Base-by-base conservation (phyloP, 805 yeast species). In the Blastobotrys parvus region DNA sequence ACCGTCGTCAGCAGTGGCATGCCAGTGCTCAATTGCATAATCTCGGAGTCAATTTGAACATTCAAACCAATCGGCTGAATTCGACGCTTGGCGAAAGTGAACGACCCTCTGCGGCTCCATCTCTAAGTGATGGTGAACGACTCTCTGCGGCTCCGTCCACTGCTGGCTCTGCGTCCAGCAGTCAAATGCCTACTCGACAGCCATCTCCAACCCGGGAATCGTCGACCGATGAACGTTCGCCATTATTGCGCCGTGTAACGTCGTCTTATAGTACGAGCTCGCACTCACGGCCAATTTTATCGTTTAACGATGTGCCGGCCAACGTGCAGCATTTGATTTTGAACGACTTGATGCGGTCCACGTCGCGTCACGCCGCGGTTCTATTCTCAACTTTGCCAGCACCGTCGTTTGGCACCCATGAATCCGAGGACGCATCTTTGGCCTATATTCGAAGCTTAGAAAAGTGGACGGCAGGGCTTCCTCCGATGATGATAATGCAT, bases 301-400 rank as follows among this genome's bases (percentile, higher is more conserved):
- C 83, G 1, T 89, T 89, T 62, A 83, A 87, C 58, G 92, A 85
- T 48, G 63, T 90, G n/a, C 95, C 97, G 0, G 92, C 95, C 6
- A 77, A 78, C 51, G 92, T 94, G 0, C 98, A 90, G 60, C 95
- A 89, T 58, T 60, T 90, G 41, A 82, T 92, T 39, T 66, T 92
- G 51, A 90, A 90, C 60, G 95, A 87, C 51, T 66, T 90, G 47
- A 89, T 90, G 95, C 64, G 64, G 38, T 67, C 67, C 18, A 61
- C 75, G 20, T 86, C 95, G 0, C 63, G 67, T 4, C 64, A 68
- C 19, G 77, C 95, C 0, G 86, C 79, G 2, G 77, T 92, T 6
- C 75, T 90, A 2, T 85, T 90, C 57, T 80, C 96, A 0, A 92
- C 97, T 0, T 65, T 90, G 29, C 97, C 98, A 0, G 80, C 92